Evolutionary conservation across 306 rosid genomes (phyloP), one percentile per base, ranked within the genome.

Genomic region (Prinsepia uniflora): DNA sequence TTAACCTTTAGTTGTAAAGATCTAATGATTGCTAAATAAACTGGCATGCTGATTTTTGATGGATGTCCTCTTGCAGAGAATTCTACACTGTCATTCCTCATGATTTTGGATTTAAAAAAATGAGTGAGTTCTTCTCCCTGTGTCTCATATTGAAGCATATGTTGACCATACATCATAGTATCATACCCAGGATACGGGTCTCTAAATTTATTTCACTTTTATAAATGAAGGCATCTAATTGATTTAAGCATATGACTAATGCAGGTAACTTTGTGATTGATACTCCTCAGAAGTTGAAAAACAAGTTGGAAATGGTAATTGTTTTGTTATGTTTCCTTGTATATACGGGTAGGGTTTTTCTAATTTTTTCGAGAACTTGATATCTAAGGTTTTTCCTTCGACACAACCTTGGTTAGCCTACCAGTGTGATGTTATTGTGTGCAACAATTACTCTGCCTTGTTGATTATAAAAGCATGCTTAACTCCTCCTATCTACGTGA

Each of bases 21-120:
- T 80, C 75, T 56, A 30, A 54, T 56, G 7, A 22, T 42, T 49
- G 42, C 61, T 71, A 64, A 45, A 60, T 41, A 62, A 56, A 69
- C 58, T 46, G 75, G 78, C 61, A 73, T 50, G 7, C 66, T 43
- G 39, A 76, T 61, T 65, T 50, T 74, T 81, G 3, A 63, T 66
- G 6, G 54, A 65, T 84, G 64, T 42, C 74, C 75, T 79, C 71
- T 62, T 82, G 89, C 91, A 95, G 99, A 84, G 96, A 95, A 78
- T 91, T 95, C 86, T 95, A 91, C 78, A 89, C 96, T 17, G 86
- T 91, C 78, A 91, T 95, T 84, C 99, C 97, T 74, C 99, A 95
- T 72, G 97, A 95, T 75, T 91, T 89, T 65, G 96, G 99, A 76
- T 95, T 91, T 78, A 89, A 82, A 70, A 91, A 95, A 77, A 91